Percentiles rank a stretch among this genome's conserved stretches.
These are phyloP conservation scores for Logfia minima DNA, from an alignment of 129 eudicot genomes.

Conservation along the genomic window DNA sequence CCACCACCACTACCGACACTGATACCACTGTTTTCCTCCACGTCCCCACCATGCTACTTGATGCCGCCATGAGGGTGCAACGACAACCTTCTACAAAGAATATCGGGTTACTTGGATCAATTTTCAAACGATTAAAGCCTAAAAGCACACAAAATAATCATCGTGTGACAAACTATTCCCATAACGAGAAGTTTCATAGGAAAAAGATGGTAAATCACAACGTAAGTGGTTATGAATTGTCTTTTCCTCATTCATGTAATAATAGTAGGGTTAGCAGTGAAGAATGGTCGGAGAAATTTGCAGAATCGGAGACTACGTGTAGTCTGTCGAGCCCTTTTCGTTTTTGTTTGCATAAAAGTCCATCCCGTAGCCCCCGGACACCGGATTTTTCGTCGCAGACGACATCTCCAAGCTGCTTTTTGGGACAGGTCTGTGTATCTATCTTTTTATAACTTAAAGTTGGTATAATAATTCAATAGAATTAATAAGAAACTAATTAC, in stretches of 20 bases:
- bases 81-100: conserved; percentile 27
- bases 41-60: conserved; percentile 58
- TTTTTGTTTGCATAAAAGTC: conserved; percentile 44
- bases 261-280: conserved; percentile 45
- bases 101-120: conserved; percentile 49
- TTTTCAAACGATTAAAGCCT: conserved; percentile 42
- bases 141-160: conserved; percentile 28
- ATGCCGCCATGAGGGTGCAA: conserved; percentile 62
- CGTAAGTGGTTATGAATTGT: neutral
- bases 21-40: conserved; percentile 39
- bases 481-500: too few relatives aligned
- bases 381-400: conserved; percentile 50
- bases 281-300: conserved; percentile 42
- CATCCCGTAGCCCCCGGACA: conserved; percentile 42
- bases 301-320: conserved; percentile 51
- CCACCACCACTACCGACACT: conserved; percentile 23
- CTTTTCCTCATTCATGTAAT: conserved; percentile 36
- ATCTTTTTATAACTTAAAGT: too few relatives aligned
- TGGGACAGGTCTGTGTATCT: too few relatives aligned
- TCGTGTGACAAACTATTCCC: conserved; percentile 4
- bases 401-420: conserved; percentile 42
- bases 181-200: neutral
- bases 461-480: too few relatives aligned
- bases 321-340: conserved; percentile 64
- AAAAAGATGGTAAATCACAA: neutral